These are phyloP conservation scores for Alternaria sp. DNA, from an alignment of 2,329 filamentous ascomycete species.

Conservation along the genomic window DNA sequence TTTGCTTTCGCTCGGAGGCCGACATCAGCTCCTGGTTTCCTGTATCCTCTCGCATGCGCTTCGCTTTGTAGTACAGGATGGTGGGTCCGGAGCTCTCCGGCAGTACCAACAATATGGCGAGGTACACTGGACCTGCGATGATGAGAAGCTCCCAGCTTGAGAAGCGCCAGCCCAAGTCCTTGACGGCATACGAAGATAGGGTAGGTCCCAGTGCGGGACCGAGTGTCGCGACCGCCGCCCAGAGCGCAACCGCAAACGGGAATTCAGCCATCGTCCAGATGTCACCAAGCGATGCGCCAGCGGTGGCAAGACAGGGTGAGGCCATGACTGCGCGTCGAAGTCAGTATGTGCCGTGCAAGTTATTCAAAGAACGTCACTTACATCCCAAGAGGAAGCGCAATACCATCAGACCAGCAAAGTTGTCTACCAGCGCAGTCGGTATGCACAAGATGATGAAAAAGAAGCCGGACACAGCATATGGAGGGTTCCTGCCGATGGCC, in stretches of 20 bases:
- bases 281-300: slow-evolving; percentile 42
- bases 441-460: slow-evolving; percentile 71
- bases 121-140: slow-evolving; percentile 71
- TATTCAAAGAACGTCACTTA: not conserved
- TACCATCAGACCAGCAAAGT: slow-evolving; percentile 68
- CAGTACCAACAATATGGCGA: slow-evolving; percentile 79
- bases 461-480: slow-evolving; percentile 71
- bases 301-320: slow-evolving; percentile 43
- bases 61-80: slow-evolving; percentile 64
- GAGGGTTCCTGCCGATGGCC: slow-evolving; percentile 67
- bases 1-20: slow-evolving; percentile 75
- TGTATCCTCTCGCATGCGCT: slow-evolving; percentile 71
- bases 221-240: slow-evolving; percentile 48
- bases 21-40: slow-evolving; percentile 72
- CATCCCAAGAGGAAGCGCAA: slow-evolving; percentile 46
- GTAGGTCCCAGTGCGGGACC: slow-evolving; percentile 70
- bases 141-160: slow-evolving; percentile 86
- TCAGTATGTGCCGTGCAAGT: not conserved
- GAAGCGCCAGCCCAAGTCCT: slow-evolving; percentile 77
- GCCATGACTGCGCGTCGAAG: slow-evolving; percentile 30
- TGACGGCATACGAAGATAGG: slow-evolving; percentile 75
- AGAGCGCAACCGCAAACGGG: slow-evolving; percentile 50
- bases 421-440: slow-evolving; percentile 66
- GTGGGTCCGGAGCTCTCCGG: slow-evolving; percentile 83
- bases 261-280: slow-evolving; percentile 49